phyloP scores from a whole-genome alignment of 805 yeast species.

The Nakazawaea anatomiae region DNA sequence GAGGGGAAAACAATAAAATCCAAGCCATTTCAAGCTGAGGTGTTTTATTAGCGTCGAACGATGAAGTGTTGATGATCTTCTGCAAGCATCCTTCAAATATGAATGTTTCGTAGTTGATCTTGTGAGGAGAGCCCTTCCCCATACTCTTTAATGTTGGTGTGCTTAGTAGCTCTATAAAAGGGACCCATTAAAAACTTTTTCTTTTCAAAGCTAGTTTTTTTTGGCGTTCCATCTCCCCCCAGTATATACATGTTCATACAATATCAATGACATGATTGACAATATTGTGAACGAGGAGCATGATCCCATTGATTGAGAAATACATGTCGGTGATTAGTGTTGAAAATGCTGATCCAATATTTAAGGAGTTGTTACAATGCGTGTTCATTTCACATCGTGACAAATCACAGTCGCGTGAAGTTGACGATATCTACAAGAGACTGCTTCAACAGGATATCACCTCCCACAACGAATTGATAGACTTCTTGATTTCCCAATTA shows the following conservation, averaged over 20 bases:
- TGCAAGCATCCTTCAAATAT: conserved; percentile 31
- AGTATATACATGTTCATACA: too few species aligned
- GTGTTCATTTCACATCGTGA: neutral
- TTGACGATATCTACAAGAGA: neutral
- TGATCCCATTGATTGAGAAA: conserved; percentile 1
- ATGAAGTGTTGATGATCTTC: conserved; percentile 26
- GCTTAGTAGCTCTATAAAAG: too few species aligned
- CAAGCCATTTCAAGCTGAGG: conserved; percentile 33
- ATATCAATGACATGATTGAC: neutral
- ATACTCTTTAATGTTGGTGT: neutral
- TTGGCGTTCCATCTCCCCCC: too few species aligned
- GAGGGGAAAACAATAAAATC: conserved; percentile 36
- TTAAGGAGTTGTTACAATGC: neutral
- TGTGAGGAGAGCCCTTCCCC: conserved; percentile 14
- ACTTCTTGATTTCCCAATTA: conserved; percentile 30
- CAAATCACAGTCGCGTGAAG: neutral
- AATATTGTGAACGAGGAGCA: neutral
- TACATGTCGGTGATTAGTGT: neutral
- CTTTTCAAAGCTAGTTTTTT: too few species aligned
- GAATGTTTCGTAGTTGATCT: conserved; percentile 37
- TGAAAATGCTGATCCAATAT: neutral
- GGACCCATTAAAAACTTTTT: too few species aligned
- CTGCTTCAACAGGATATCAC: conserved; percentile 1
- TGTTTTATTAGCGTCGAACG: conserved; percentile 17
- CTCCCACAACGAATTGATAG: conserved; percentile 31